Base-by-base conservation (phyloP, 169 alveolate species). In the Miamiensis avidus region DNA sequence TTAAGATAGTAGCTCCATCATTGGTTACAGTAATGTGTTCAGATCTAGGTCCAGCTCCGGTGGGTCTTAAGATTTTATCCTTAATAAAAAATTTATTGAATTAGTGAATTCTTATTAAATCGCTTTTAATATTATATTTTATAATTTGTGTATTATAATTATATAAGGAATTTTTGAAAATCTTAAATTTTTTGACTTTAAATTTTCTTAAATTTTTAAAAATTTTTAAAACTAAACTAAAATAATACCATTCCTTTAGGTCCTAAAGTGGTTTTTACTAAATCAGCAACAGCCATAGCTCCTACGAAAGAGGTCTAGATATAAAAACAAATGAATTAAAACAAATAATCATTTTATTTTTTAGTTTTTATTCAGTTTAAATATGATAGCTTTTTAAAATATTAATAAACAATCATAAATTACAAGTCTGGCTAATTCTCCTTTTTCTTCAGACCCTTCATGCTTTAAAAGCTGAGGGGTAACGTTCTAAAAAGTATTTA, bases 271-370 rank as follows among this genome's bases (percentile, higher is more conserved):
- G 99, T 97, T 92, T 98, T 98, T 86, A 99, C 99, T 87, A 99
- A 93, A 89, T 99, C 99, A n/a, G 99, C 99, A 25, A 99, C 99
- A 28, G 99, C 99, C 31, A 99, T 98, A 29, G 99, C 99, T 20
- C 99, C 99, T 34, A 99, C 98, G 86, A 98, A 98, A 74, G 98
- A 95, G 82, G 97, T 97, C 88, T n/a, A n/a, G n/a, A n/a, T n/a
- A n/a, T n/a, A n/a, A n/a, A n/a, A n/a, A n/a, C n/a, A n/a, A n/a
- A n/a, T n/a, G n/a, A n/a, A n/a, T n/a, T n/a, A n/a, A n/a, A n/a
- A n/a, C n/a, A n/a, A n/a, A n/a, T n/a, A n/a, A n/a, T n/a, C n/a
- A n/a, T n/a, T n/a, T n/a, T n/a, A n/a, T n/a, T n/a, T n/a, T n/a
- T n/a, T n/a, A n/a, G n/a, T n/a, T n/a, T n/a, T n/a, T n/a, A n/a